Base-by-base conservation (phyloP, 208 protist species). In the Baffinella frigidus region DNA sequence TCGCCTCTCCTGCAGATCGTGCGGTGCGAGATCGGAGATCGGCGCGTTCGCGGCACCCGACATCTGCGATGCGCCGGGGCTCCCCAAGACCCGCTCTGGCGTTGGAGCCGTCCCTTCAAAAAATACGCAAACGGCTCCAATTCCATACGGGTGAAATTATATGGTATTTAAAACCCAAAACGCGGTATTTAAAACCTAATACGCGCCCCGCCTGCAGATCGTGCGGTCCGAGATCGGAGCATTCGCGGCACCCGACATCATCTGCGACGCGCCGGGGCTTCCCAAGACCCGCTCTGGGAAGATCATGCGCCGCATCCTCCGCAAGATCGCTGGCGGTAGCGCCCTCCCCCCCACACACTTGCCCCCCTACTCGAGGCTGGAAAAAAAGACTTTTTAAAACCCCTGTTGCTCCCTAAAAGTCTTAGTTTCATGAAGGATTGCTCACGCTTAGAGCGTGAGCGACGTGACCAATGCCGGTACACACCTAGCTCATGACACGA, bases 31-130 rank as follows among this genome's bases (percentile, higher is more conserved):
- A n/a, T n/a, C n/a, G 71, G 71, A 77, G 71, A 77, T 14, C 11
- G 71, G 71, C 11, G 71, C 71, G 71, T 77, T 77, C 39, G 71
- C 71, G 11, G 35, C 30, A n/a, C 71, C 71, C 20, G 20, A 77
- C 30, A 77, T 77, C 56, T 71, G 96, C 67, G 33, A 95, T 35
- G 94, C 96, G 56, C 95, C 96, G 0, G 94, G 90, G 30, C 96
- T 99, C 39, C 98, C 98, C 45, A 99, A 99, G 96, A 99, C 98
- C 10, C 96, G 56, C 56, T n/a, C n/a, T n/a, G n/a, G n/a, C n/a
- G n/a, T n/a, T n/a, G n/a, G n/a, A n/a, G n/a, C n/a, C n/a, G n/a
- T n/a, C n/a, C n/a, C n/a, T n/a, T n/a, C n/a, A n/a, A n/a, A n/a
- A n/a, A n/a, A n/a, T n/a, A n/a, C n/a, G n/a, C n/a, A n/a, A n/a